A percentile compares a stretch with the other conserved stretches of the same genome.
These are phyloP conservation scores for Xerocomus amazonicus DNA, from an alignment of 1,284 basidiomycete species.

Conservation along the genomic window DNA sequence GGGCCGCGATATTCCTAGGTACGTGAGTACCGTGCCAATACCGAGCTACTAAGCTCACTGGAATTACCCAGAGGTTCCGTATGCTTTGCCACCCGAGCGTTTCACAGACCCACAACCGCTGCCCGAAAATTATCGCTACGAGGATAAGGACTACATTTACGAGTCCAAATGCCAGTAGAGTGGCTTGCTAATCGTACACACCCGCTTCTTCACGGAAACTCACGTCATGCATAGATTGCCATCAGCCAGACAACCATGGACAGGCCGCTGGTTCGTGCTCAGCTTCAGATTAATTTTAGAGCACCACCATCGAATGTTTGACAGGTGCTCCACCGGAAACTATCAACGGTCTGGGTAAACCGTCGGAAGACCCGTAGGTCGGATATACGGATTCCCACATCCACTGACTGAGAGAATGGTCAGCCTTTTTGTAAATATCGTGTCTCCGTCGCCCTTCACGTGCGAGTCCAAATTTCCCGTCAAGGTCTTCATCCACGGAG, in stretches of 20 bases:
- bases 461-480: slow-evolving; percentile 53
- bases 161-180: slow-evolving; percentile 54
- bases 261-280: slow-evolving; percentile 46
- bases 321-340: slow-evolving; percentile 44
- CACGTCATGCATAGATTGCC: slow-evolving; percentile 41
- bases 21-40: slow-evolving; percentile 7
- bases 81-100: slow-evolving; percentile 58
- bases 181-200: background rate
- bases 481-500: slow-evolving; percentile 73
- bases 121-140: slow-evolving; percentile 51
- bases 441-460: slow-evolving; percentile 56
- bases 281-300: background rate
- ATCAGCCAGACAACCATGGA: slow-evolving; percentile 61
- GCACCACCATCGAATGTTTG: background rate
- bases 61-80: slow-evolving; percentile 58
- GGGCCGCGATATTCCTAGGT: slow-evolving; percentile 63
- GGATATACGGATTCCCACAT: background rate
- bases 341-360: slow-evolving; percentile 60
- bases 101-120: slow-evolving; percentile 63
- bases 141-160: slow-evolving; percentile 54
- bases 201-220: background rate
- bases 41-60: background rate
- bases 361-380: slow-evolving; percentile 66
- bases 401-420: too few species aligned
- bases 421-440: slow-evolving; percentile 69